Evolutionary conservation across 1,284 basidiomycete species (phyloP).

Genomic region (Boletus holoroseus): DNA sequence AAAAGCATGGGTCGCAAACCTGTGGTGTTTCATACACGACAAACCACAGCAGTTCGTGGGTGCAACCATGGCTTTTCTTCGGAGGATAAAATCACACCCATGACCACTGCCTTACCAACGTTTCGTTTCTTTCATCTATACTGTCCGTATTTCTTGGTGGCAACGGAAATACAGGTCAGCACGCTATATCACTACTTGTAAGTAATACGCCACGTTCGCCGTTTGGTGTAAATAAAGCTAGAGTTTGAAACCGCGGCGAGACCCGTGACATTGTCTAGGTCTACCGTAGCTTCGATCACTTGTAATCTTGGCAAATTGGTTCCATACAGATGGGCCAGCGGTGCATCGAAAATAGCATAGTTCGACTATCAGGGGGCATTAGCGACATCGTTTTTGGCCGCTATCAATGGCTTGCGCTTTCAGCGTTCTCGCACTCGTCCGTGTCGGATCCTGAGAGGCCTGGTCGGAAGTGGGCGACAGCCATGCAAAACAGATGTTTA

Average conservation of each 20-base stretch:
- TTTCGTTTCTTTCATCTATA: background rate
- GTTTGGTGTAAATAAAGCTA: background rate
- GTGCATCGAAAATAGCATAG: constrained; percentile 46
- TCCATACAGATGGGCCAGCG: constrained; percentile 44
- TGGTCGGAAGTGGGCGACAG: constrained; percentile 32
- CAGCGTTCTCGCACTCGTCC: constrained; percentile 37
- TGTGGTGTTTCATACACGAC: constrained; percentile 15
- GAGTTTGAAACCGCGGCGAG: constrained; percentile 41
- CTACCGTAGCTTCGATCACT: constrained; percentile 39
- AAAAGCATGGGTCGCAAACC: constrained; percentile 17
- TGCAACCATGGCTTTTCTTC: constrained; percentile 17
- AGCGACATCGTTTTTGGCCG: constrained; percentile 33
- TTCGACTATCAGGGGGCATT: constrained; percentile 44
- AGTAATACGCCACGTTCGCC: constrained; percentile 5
- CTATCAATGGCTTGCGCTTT: constrained; percentile 8
- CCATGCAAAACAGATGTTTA: constrained; percentile 48
- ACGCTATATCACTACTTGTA: constrained; percentile 1
- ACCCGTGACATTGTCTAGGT: constrained; percentile 48
- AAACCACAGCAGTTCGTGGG: constrained; percentile 11
- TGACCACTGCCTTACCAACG: constrained; percentile 5
- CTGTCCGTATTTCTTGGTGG: background rate
- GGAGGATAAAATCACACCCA: constrained; percentile 5
- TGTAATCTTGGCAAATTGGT: constrained; percentile 39
- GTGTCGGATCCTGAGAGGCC: constrained; percentile 36
- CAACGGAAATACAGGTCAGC: background rate